Evolutionary conservation across 768 basidiomycete genomes (phyloP), one percentile per base, ranked within the genome.

Genomic region (Kockovaella imperatae): DNA sequence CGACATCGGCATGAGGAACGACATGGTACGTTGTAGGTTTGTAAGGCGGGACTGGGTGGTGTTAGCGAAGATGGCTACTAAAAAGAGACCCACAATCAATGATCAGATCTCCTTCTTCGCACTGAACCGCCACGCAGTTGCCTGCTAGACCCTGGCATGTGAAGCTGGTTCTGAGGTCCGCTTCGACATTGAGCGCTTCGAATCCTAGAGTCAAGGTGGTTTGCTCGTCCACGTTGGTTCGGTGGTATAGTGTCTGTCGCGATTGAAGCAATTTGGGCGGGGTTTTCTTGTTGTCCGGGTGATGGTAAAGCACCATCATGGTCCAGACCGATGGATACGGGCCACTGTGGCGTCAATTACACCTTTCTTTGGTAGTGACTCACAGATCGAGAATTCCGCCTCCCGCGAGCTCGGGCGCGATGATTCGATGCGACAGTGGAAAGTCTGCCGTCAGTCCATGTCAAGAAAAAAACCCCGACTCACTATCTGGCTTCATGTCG

Each of bases 341-440:
- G 13, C 60, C 56, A 56, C 44, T 55, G 17, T 14, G 38, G 17
- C 34, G 31, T 14, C 26, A 34, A 10, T 13, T 17, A 31, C 20
- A 26, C 21, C 8, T 15, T 18, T 2, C 8, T 18, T 36, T 38
- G 47, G 45, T 8, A 36, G 35, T 6, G 31, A 71, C 83, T 70
- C 56, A 87, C 84, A 90, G 77, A 67, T 90, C 88, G 18, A 93
- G 77, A 24, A 93, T 64, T 11, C 81, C 86, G 0, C 87, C 87
- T 8, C 88, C 87, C 21, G 84, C 88, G 3, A 93, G 77, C 17
- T 70, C 67, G 3, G 88, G 87, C 59, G 89, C 80, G 49, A 90
- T 68, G 52, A 90, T 84, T 45, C 25, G 25, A 29, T 15, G 24
- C 25, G 40, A 35, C 39, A 30, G n/a, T 34, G 18, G 29, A 14